Base-by-base conservation (phyloP, 2,329 filamentous ascomycete genomes). In the Fusarium heterosporum region DNA sequence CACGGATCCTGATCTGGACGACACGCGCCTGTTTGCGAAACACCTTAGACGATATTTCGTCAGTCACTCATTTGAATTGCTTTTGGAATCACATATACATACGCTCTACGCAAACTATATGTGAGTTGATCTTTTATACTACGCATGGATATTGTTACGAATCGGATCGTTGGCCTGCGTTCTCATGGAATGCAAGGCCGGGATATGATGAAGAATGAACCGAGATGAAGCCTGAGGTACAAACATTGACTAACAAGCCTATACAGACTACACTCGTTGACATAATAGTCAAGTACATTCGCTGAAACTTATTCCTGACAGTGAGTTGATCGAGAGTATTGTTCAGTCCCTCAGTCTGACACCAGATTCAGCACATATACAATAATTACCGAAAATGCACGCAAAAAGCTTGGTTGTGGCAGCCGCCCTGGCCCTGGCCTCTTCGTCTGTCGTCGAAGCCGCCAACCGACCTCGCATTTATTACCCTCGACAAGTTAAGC, bases 201-300 rank as follows among this genome's bases (percentile, higher is more conserved):
- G 48, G n/a, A 17, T 22, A 17, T 16, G 26, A 12, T 14, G 8
- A 22, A 65, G 39, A 19, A 25, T 11, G 25, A 26, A 30, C 17
- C 39, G 16, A 14, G 39, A 34, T 8, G 25, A 11, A n/a, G 17
- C 19, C 46, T 22, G 22, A 25, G 12, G 9, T 4, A 36, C 7
- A 17, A 19, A 52, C 25, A 10, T 9, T 16, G 6, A 50, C 71
- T 72, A 48, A 73, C 62, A 25, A 25, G 8, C 8, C 12, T 13
- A 17, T 13, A 3, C 30, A 76, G 73, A 76, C 61, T 71, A 83
- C 84, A 76, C 79, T 86, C 82, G 74, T 86, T 85, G 81, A 83
- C 79, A 80, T 65, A 69, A 76, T 72, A 80, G 84, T 87, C 85
- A 86, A 85, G 81, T 86, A 85, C 85, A 85, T 80, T 87, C 85